phyloP scores from a whole-genome alignment of 2,329 filamentous ascomycete species.

The Botrytis tulipae region DNA sequence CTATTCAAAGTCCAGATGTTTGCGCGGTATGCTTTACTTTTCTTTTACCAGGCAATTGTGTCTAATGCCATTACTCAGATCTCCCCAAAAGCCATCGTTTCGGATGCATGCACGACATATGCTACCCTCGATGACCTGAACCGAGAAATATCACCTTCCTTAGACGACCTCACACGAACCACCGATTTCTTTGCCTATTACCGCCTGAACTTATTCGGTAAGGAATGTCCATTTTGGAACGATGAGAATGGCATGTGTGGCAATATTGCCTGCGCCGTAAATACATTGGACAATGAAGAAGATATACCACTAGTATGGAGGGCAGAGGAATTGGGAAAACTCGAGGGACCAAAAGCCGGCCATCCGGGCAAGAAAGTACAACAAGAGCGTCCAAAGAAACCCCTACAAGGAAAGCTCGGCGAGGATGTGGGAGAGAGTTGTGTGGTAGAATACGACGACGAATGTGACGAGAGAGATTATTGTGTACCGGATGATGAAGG shows the following conservation, averaged over 20 bases:
- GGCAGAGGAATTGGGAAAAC: slow-evolving; percentile 84
- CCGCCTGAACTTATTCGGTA: slow-evolving; percentile 90
- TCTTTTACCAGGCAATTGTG: slow-evolving; percentile 35
- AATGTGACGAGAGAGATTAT: slow-evolving; percentile 95
- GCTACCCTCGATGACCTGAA: slow-evolving; percentile 86
- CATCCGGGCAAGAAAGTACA: slow-evolving; percentile 79
- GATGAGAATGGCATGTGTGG: slow-evolving; percentile 93
- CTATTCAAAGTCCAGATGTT: slow-evolving; percentile 40
- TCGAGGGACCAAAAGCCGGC: slow-evolving; percentile 85
- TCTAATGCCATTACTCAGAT: slow-evolving; percentile 57
- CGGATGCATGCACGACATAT: slow-evolving; percentile 93
- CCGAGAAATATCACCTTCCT: slow-evolving; percentile 67
- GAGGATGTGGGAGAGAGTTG: slow-evolving; percentile 91
- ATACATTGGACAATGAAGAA: slow-evolving; percentile 91
- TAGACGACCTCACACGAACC: slow-evolving; percentile 77
- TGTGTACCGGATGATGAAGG: slow-evolving; percentile 95
- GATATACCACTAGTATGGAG: slow-evolving; percentile 92
- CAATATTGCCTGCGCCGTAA: slow-evolving; percentile 94
- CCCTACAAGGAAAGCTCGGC: slow-evolving; percentile 78
- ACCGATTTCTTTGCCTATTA: slow-evolving; percentile 99
- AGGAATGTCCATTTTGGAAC: slow-evolving; percentile 93
- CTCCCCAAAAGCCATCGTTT: slow-evolving; percentile 83
- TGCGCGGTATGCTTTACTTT: slow-evolving; percentile 41
- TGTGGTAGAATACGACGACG: slow-evolving; percentile 95
- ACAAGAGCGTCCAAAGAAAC: slow-evolving; percentile 66